These are phyloP conservation scores for Podospora appendiculata DNA, from an alignment of 495 filamentous ascomycete genomes.

Conservation along the genomic window DNA sequence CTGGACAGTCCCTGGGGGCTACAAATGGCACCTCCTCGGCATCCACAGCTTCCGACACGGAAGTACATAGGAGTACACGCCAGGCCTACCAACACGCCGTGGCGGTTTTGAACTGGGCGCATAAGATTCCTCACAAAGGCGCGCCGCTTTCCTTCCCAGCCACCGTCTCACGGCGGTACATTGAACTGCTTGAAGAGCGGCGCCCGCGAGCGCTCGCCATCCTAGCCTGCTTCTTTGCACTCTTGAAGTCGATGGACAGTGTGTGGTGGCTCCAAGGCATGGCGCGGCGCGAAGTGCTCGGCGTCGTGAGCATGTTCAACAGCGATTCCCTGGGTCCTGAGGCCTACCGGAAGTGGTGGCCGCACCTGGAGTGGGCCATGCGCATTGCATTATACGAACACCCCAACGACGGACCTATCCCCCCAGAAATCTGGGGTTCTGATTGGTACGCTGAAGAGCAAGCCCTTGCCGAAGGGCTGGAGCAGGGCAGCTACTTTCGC, in stretches of 20 bases:
- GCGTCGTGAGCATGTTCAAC: conserved; percentile 43
- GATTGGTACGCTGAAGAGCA: conserved; percentile 36
- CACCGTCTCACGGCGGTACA: conserved; percentile 49
- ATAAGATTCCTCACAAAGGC: conserved; percentile 45
- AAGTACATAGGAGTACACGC: conserved; percentile 21
- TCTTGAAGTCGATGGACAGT: conserved; percentile 43
- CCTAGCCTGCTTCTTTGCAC: conserved; percentile 48
- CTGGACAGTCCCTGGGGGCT: background rate
- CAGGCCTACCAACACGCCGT: conserved; percentile 49
- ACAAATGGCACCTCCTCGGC: background rate
- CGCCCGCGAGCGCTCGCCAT: conserved; percentile 47
- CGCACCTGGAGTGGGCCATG: conserved; percentile 48
- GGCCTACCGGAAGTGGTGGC: conserved; percentile 41
- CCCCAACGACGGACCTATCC: conserved; percentile 28
- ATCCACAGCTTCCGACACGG: conserved; percentile 10
- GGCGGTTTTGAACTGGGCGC: conserved; percentile 49
- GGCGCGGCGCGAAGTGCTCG: conserved; percentile 46
- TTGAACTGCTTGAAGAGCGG: conserved; percentile 42
- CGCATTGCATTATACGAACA: conserved; percentile 39
- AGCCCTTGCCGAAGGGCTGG: conserved; percentile 19
- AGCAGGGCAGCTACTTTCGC: conserved; percentile 24
- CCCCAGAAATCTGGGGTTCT: conserved; percentile 43
- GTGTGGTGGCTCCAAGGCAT: conserved; percentile 53
- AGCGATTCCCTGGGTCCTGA: conserved; percentile 32
- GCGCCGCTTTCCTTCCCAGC: conserved; percentile 49